Evolutionary conservation across 75 land plant genomes (phyloP), one percentile per base, ranked within the genome.

Genomic region (Pinus tabuliformis): DNA sequence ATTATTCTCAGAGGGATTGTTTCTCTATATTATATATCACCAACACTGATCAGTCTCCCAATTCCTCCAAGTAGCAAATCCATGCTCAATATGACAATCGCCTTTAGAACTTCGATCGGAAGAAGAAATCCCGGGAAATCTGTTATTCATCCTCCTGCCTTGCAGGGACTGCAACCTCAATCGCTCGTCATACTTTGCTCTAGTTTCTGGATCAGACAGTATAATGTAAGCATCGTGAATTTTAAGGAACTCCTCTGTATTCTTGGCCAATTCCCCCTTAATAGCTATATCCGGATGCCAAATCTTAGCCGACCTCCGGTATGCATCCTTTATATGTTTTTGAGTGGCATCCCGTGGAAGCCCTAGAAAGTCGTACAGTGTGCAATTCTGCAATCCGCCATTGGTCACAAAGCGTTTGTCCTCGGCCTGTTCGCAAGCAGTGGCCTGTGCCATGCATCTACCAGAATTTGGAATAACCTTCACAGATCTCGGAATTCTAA

Each of bases 21-120:
- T 49, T 49, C 54, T 49, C 12, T 11, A 49, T 49, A 49, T 49
- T 11, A 49, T 3, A 60, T 5, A 49, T 72, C 36, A 72, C 74
- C 74, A 72, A 56, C 74, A 72, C 36, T 72, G 74, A 56, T 72
- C 74, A 56, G 74, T 72, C 58, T 72, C 74, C 74, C 74, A 72
- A 26, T 72, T 72, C 58, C 58, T 68, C 49, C 71, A 68, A 52
- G 36, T 24, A 26, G 33, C 15, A 24, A 54, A 56, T 45, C 6
- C 39, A 72, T 16, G 14, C n/a, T 16, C 72, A 15, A 7, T 3
- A 6, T 26, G 8, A 18, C 37, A 3, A 26, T 56, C 33, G 15
- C 36, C 58, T 5, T 24, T 56, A 16, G 33, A 52, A 5, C 62
- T 21, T 12, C 11, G 58, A 68, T 68, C 52, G n/a, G n/a, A n/a